phyloP scores from a whole-genome alignment of 192 early-diverging fungal genomes.

The Dissophora ornata region DNA sequence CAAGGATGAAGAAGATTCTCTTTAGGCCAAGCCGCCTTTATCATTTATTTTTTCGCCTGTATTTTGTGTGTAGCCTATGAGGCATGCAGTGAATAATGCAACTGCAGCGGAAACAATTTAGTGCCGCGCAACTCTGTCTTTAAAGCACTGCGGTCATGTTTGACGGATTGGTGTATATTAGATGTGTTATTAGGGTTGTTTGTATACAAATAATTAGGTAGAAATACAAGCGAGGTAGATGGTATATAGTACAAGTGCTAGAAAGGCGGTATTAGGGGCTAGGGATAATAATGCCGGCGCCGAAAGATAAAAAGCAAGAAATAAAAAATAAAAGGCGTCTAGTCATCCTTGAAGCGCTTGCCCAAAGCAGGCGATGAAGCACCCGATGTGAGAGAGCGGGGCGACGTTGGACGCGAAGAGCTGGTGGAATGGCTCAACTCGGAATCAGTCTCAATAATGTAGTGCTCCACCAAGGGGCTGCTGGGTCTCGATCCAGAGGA shows the following conservation, averaged over 20 bases:
- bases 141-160: too few species aligned
- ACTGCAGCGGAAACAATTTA: too few species aligned
- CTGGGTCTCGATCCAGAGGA: conserved; percentile 17
- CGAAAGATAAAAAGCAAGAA: neutral
- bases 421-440: conserved; percentile 3
- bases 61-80: too few species aligned
- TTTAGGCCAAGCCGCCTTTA: too few species aligned
- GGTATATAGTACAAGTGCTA: neutral
- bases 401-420: conserved; percentile 11
- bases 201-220: too few species aligned
- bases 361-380: conserved; percentile 28
- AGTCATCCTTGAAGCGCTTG: conserved; percentile 52
- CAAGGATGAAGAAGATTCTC: too few species aligned
- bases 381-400: conserved; percentile 32
- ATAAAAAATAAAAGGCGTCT: neutral
- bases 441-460: conserved; percentile 1
- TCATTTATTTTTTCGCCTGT: too few species aligned
- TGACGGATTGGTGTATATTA: too few species aligned
- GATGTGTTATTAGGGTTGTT: too few species aligned
- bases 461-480: conserved; percentile 22
- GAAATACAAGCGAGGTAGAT: neutral
- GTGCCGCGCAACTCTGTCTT: too few species aligned
- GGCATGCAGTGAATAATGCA: too few species aligned
- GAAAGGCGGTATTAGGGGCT: conserved; percentile 10
- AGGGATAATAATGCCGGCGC: too few species aligned